Conservation (phyloP, 2,329 filamentous ascomycete species). For the Phyllosticta citriasiana region DNA sequence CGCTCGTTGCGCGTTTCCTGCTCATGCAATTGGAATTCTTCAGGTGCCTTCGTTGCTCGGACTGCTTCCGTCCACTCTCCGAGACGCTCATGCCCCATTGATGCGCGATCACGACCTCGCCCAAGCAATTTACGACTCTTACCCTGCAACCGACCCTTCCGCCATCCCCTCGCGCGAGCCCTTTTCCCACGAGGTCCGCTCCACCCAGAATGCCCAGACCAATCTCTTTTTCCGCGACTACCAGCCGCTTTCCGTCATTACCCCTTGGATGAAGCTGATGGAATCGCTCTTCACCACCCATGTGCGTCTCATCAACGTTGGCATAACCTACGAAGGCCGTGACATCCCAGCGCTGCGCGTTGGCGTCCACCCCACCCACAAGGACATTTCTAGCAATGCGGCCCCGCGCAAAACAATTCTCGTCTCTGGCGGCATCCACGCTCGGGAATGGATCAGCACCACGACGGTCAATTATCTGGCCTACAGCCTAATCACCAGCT, state of each 20-base stretch:
- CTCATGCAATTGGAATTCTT: background rate
- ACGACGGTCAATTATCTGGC: conserved; percentile 86
- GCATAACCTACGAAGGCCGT: conserved; percentile 78
- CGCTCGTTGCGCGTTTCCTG: background rate
- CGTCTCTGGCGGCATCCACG: conserved; percentile 78
- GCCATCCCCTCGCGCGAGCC: conserved; percentile 18
- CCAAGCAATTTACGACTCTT: conserved; percentile 66
- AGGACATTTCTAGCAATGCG: conserved; percentile 25
- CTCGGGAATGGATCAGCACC: conserved; percentile 91
- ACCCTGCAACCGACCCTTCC: conserved; percentile 42
- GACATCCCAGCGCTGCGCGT: conserved; percentile 76
- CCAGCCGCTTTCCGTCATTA: conserved; percentile 73
- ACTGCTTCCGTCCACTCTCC: conserved; percentile 65
- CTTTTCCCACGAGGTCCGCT: conserved; percentile 20
- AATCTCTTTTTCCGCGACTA: conserved; percentile 90
- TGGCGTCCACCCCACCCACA: conserved; percentile 46
- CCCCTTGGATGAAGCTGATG: conserved; percentile 86
- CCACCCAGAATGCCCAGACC: conserved; percentile 15
- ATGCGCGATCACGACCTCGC: conserved; percentile 64
- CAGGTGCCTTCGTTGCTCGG: conserved; percentile 63
- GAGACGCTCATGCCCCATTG: conserved; percentile 60
- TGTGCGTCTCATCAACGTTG: conserved; percentile 63
- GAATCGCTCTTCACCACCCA: conserved; percentile 82
- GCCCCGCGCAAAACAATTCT: conserved; percentile 63
- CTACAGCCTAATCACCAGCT: conserved; percentile 76